Evolutionary conservation across 2,329 filamentous ascomycete genomes (phyloP).

Genomic region (Alternaria sp.): DNA sequence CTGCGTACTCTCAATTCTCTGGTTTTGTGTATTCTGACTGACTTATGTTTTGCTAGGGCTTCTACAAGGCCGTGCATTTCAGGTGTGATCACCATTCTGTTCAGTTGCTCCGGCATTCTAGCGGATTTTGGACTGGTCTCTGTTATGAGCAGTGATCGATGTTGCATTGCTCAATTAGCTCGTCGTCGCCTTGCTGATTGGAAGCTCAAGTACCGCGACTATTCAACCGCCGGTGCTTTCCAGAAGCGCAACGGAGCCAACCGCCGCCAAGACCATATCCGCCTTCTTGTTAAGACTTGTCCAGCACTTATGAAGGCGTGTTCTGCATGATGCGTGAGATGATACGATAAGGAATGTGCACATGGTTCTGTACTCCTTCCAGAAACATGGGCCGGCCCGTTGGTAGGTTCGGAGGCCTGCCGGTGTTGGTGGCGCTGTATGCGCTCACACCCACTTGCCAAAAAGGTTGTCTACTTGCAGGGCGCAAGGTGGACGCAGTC

Average conservation of each 20-base stretch:
- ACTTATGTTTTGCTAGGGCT: neutral
- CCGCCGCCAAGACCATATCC: neutral
- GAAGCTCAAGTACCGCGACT: neutral
- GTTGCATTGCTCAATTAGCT: too few species aligned
- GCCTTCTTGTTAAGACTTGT: constrained; percentile 5
- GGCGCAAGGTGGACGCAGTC: neutral
- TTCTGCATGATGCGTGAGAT: neutral
- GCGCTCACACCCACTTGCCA: neutral
- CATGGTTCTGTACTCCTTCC: neutral
- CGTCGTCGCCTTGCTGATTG: too few species aligned
- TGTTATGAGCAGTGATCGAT: too few species aligned
- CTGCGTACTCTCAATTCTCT: neutral
- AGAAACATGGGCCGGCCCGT: constrained; percentile 18
- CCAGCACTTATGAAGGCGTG: neutral
- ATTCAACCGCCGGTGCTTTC: neutral
- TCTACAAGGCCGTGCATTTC: neutral
- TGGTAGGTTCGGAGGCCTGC: neutral
- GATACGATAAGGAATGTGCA: constrained; percentile 6
- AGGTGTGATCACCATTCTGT: too few species aligned
- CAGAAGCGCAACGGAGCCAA: constrained; percentile 1
- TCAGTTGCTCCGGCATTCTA: too few species aligned
- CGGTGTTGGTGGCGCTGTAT: constrained; percentile 13
- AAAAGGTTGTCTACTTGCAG: neutral
- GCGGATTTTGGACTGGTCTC: too few species aligned
- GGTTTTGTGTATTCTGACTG: neutral